Percentiles rank a stretch among this genome's conserved stretches.
Conservation (phyloP, 768 basidiomycete genomes). For the Suillus subaureus region DNA sequence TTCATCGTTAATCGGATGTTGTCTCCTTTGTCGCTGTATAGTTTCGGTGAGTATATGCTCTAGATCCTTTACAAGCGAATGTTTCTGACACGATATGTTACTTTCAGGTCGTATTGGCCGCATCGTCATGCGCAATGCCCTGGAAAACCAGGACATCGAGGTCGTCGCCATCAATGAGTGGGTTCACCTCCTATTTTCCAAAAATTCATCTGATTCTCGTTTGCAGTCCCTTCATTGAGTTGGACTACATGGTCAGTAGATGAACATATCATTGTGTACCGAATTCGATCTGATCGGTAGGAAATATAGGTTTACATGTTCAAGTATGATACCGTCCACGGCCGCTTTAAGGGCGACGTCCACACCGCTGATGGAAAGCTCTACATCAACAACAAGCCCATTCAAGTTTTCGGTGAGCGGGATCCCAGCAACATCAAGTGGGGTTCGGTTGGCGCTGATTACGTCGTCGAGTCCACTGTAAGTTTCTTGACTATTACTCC, state of each 20-base stretch:
- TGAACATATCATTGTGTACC: neutral
- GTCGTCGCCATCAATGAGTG: constrained; percentile 96
- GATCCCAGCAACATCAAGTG: constrained; percentile 88
- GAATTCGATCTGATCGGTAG: constrained; percentile 10
- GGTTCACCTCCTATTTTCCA: constrained; percentile 31
- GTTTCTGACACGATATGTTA: constrained; percentile 20
- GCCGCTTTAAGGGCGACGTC: constrained; percentile 86
- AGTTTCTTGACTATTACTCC: constrained; percentile 24
- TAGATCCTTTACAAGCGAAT: neutral
- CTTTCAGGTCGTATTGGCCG: constrained; percentile 92
- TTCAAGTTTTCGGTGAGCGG: constrained; percentile 81
- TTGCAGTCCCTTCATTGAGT: constrained; percentile 91
- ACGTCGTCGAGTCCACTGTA: constrained; percentile 96
- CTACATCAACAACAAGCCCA: constrained; percentile 73
- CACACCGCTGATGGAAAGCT: constrained; percentile 89
- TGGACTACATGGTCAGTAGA: constrained; percentile 86
- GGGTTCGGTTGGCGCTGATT: constrained; percentile 80
- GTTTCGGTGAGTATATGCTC: constrained; percentile 67
- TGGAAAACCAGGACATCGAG: constrained; percentile 72
- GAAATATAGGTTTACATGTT: constrained; percentile 88
- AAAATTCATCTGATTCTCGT: constrained; percentile 6
- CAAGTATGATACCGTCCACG: constrained; percentile 95
- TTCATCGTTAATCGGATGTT: constrained; percentile 17
- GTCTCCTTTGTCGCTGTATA: constrained; percentile 30
- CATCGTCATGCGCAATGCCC: constrained; percentile 95